Base-by-base conservation (phyloP, 2,329 filamentous ascomycete species). In the Monilinia laxa region DNA sequence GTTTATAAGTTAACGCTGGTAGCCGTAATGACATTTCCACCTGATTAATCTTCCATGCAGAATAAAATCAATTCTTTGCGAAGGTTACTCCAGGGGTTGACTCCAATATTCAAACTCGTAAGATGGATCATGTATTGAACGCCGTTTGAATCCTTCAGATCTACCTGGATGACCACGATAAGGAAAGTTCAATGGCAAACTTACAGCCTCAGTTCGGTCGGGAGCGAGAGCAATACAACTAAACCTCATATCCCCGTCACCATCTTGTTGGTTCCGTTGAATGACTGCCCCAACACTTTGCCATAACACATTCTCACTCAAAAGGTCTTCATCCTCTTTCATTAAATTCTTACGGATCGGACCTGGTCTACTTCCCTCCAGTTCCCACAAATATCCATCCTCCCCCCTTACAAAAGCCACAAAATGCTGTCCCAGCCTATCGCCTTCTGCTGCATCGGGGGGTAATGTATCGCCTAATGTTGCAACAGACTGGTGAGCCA, bases 401-500 rank as follows among this genome's bases (percentile, higher is more conserved):
- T 87, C 62, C 79, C 79, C 82, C 81, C 93, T 95, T 63, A 95
- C 90, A 78, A 98, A 99, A 75, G 92, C 95, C 57, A 98, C 94
- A 77, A 96, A 98, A 81, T 99, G 95, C 73, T 97, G 82, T 76
- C 97, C 94, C n/a, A 97, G 83, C 71, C 89, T 85, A 73, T 91
- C 90, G n/a, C 56, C 72, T 3, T 65, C 70, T 87, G 70, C 84
- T 11, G 92, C 92, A 64, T 85, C 80, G 0, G 95, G 94, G 1
- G 93, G 91, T 51, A 23, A 38, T 28, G 93, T 96, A 76, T 94
- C 92, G 23, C 94, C 94, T 68, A 84, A 81, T 10, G 83, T 83
- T 6, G 94, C 95, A 18, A 92, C 93, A 68, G 85, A 85, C 57
- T 87, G 86, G 79, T 98, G 93, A 9, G 92, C 93, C 6, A 80